phyloP scores from a whole-genome alignment of 441 rosid genomes.

The Lepidium campestre region DNA sequence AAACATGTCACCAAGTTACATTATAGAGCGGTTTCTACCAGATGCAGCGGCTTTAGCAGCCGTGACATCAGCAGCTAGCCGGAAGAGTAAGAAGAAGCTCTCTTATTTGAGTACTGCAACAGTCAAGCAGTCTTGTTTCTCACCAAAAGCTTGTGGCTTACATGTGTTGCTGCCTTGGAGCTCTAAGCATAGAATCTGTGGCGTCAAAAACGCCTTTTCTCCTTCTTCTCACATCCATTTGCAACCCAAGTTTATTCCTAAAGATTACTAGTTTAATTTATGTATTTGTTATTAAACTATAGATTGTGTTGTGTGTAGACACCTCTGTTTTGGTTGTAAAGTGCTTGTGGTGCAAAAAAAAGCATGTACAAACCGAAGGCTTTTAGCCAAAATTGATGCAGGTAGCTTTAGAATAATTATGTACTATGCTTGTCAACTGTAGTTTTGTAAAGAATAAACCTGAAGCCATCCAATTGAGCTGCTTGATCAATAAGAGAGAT shows the following conservation, averaged over 20 bases:
- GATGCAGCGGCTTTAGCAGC: constrained; percentile 89
- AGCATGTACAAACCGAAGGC: constrained; percentile 5
- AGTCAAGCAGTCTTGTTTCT: constrained; percentile 24
- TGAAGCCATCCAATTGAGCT: background rate
- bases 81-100: constrained; percentile 28
- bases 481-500: too few relatives aligned
- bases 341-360: background rate
- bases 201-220: constrained; percentile 36
- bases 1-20: constrained; percentile 49
- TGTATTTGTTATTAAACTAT: background rate
- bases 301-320: background rate
- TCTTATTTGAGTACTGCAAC: constrained; percentile 26
- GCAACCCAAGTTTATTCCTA: constrained; percentile 19
- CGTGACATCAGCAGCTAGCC: constrained; percentile 28
- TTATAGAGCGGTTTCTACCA: constrained; percentile 71
- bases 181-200: constrained; percentile 60
- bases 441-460: background rate
- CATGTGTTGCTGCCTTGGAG: constrained; percentile 67
- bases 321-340: background rate
- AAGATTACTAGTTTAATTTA: background rate
- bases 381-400: constrained; percentile 7
- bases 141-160: constrained; percentile 63
- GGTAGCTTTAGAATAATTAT: background rate
- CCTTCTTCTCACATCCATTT: constrained; percentile 12
- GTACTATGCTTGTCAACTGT: background rate